Base-by-base conservation (phyloP, 805 yeast genomes). In the Schwanniomyces yamadae region DNA sequence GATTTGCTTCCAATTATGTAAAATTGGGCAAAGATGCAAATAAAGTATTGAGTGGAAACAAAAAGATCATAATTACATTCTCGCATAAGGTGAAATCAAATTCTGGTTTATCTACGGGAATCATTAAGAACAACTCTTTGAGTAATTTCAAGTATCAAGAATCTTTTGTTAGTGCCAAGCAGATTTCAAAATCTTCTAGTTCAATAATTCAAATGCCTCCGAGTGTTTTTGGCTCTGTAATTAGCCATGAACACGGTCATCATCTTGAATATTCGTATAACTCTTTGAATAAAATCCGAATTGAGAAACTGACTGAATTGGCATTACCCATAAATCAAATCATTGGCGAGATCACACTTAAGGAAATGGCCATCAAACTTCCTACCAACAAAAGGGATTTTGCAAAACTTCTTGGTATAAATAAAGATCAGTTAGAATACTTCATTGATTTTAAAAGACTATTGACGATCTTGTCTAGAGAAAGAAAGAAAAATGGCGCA, bases 1-100 rank as follows among this genome's bases (percentile, higher is more conserved):
- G 96, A 0, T 90, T 82, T 64, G 84, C 95, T 0, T 66, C 84
- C 2, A 83, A 84, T 35, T 91, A 91, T 51, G 74, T 90, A 4
- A 70, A 69, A 43, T 46, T 71, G 1, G 95, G 95, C 0, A 65
- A 69, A 1, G 61, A 71, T n/a, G 79, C 89, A 1, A 50, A 59
- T 11, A 52, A 50, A 1, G 66, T 88, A 1, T 49, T 82, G 33
- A 47, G 50, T 7, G 75, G 75, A 2, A 52, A 48, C 3, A 65
- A 67, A 39, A 63, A 55, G 31, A 69, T 85, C n/a, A 55, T 59
- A 6, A 75, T 84, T 65, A 61, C 70, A 12, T 80, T 82, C 54
- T 64, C 69, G 24, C 48, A 46, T 19, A 34, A 39, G 36, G 33
- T 23, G 8, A 14, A 28, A 28, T 23, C 39, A 5, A 24, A 23